phyloP scores from a whole-genome alignment of 1,139 yeast species.

The Entelexis paramagnoliae region DNA sequence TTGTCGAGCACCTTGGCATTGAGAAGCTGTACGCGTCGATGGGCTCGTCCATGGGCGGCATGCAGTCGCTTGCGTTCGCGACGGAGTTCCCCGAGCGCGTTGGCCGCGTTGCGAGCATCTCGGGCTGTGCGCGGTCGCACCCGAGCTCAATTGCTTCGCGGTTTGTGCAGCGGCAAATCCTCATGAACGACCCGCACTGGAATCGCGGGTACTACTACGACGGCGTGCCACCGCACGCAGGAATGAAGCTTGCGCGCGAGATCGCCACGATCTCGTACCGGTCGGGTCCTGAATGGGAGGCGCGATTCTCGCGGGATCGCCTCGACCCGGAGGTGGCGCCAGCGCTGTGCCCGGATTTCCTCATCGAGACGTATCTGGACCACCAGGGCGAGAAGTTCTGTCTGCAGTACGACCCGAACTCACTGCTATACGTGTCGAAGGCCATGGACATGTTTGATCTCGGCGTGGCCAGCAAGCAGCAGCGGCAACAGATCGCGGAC shows the following conservation, averaged over 20 bases:
- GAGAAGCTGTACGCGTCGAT: constrained; percentile 61
- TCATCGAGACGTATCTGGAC: constrained; percentile 84
- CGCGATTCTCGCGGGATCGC: constrained; percentile 77
- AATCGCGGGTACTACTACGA: constrained; percentile 79
- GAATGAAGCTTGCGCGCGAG: constrained; percentile 89
- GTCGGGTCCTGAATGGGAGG: constrained; percentile 97
- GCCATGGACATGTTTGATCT: constrained; percentile 92
- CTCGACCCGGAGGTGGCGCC: constrained; percentile 73
- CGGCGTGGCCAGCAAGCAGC: constrained; percentile 37
- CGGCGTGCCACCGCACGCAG: constrained; percentile 76
- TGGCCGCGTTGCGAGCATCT: constrained; percentile 58
- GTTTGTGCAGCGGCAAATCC: constrained; percentile 82
- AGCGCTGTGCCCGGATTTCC: constrained; percentile 83
- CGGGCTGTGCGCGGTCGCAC: constrained; percentile 89
- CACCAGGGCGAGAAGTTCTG: constrained; percentile 94
- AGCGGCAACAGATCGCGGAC: constrained; percentile 37
- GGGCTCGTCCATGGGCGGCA: constrained; percentile 95
- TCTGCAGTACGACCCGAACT: constrained; percentile 82
- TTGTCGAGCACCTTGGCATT: constrained; percentile 53
- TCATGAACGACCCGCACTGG: constrained; percentile 95
- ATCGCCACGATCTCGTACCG: constrained; percentile 90
- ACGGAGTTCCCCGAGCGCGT: constrained; percentile 74
- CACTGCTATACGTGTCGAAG: constrained; percentile 73
- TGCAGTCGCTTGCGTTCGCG: constrained; percentile 87
- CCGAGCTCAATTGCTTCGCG: constrained; percentile 92